A percentile compares a stretch with the other conserved stretches of the same genome.
phyloP scores from a whole-genome alignment of 768 basidiomycete species.

The Suillus subaureus region DNA sequence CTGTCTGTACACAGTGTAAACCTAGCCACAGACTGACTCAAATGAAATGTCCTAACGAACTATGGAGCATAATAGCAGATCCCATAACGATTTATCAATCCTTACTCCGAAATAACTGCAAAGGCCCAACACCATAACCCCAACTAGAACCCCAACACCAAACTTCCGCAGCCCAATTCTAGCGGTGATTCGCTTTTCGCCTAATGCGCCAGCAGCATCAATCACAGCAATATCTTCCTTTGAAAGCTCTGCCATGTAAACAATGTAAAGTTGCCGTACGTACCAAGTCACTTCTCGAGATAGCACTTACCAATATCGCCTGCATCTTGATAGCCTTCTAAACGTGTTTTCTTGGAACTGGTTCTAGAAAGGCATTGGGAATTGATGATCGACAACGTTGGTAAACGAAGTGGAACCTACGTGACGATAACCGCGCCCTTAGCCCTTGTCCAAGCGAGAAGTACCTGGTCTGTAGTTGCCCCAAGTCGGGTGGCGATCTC shows the following conservation, averaged over 20 bases:
- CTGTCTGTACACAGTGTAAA: background rate
- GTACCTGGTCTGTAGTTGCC: slow-evolving; percentile 63
- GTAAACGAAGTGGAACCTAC: slow-evolving; percentile 34
- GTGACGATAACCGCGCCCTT: slow-evolving; percentile 70
- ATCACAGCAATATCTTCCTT: slow-evolving; percentile 53
- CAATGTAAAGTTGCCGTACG: slow-evolving; percentile 1
- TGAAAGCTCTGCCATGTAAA: slow-evolving; percentile 44
- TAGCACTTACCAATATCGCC: slow-evolving; percentile 58
- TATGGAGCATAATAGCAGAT: background rate
- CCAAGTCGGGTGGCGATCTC: slow-evolving; percentile 52
- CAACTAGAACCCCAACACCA: slow-evolving; percentile 11
- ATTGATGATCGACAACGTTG: background rate
- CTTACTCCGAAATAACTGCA: slow-evolving; percentile 15
- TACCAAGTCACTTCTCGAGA: background rate
- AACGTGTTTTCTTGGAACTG: slow-evolving; percentile 64
- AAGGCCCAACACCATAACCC: slow-evolving; percentile 10
- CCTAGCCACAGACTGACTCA: background rate
- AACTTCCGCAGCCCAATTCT: slow-evolving; percentile 11
- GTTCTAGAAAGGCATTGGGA: slow-evolving; percentile 38
- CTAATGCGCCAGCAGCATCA: slow-evolving; percentile 54
- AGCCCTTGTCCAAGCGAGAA: slow-evolving; percentile 71
- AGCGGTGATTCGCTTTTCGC: slow-evolving; percentile 12
- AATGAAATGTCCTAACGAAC: background rate
- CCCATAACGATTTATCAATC: background rate
- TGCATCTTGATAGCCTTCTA: slow-evolving; percentile 68